phyloP scores from a whole-genome alignment of 2,329 filamentous ascomycete species.

The Clarireedia monteithiana region DNA sequence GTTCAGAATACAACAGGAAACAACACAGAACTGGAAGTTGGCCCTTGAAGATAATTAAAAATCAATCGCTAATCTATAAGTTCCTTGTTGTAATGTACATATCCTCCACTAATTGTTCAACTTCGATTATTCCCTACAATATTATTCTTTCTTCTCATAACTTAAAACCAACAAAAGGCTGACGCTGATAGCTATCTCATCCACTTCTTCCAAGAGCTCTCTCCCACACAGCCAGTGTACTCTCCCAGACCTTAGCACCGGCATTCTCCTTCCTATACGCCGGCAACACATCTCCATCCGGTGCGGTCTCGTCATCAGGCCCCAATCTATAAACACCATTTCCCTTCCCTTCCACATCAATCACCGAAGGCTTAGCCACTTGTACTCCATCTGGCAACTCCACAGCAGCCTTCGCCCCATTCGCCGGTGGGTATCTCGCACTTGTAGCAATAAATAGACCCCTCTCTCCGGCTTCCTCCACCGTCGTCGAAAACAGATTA shows the following conservation, averaged over 20 bases:
- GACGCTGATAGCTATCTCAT: background rate
- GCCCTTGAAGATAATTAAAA: no score
- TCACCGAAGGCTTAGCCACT: constrained; percentile 22
- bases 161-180: background rate
- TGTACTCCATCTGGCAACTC: constrained; percentile 14
- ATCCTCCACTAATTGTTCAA: background rate
- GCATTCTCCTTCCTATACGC: constrained; percentile 25
- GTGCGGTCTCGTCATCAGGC: constrained; percentile 28
- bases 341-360: constrained; percentile 29
- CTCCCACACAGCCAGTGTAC: constrained; percentile 31
- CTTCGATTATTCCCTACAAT: background rate
- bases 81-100: no score
- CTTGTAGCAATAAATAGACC: constrained; percentile 33
- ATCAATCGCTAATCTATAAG: no score
- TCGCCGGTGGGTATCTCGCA: constrained; percentile 26
- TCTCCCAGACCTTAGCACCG: constrained; percentile 31
- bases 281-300: constrained; percentile 23
- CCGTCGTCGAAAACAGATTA: constrained; percentile 24
- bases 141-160: background rate
- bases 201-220: constrained; percentile 19
- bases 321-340: constrained; percentile 35
- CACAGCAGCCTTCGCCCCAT: constrained; percentile 16
- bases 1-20: no score
- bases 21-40: no score
- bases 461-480: constrained; percentile 33